Conservation (phyloP, 2,329 filamentous ascomycete species). For the Pochonia chlamydosporia region DNA sequence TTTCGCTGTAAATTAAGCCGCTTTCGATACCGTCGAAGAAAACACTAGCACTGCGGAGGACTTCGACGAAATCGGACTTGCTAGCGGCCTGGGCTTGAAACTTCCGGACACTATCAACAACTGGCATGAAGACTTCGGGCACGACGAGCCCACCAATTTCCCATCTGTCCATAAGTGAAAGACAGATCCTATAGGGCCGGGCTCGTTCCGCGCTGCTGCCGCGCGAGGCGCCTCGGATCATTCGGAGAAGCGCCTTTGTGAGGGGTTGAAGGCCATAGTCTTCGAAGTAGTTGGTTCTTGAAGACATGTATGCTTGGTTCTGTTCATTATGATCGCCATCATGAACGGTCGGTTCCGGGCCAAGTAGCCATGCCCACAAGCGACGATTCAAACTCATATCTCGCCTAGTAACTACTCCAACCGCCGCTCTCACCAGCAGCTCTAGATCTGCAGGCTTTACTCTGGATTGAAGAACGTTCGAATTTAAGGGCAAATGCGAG, state of each 20-base stretch:
- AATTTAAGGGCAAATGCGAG: slow-evolving; percentile 80
- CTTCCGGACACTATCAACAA: slow-evolving; percentile 70
- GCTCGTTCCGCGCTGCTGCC: slow-evolving; percentile 56
- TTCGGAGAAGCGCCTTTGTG: slow-evolving; percentile 65
- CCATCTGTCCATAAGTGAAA: slow-evolving; percentile 97
- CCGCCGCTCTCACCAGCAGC: slow-evolving; percentile 73
- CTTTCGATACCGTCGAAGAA: slow-evolving; percentile 98
- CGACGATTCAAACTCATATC: slow-evolving; percentile 96
- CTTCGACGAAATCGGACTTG: slow-evolving; percentile 74
- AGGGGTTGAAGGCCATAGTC: slow-evolving; percentile 70
- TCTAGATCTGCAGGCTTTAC: slow-evolving; percentile 74
- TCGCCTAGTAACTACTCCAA: slow-evolving; percentile 79
- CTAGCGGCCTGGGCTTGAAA: slow-evolving; percentile 62
- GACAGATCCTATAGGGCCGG: slow-evolving; percentile 81
- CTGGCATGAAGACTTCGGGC: slow-evolving; percentile 80
- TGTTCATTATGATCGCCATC: slow-evolving; percentile 44
- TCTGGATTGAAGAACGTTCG: slow-evolving; percentile 68
- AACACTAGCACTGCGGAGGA: slow-evolving; percentile 84
- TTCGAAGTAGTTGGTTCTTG: slow-evolving; percentile 76
- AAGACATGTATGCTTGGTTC: slow-evolving; percentile 40
- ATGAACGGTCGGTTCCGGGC: slow-evolving; percentile 56
- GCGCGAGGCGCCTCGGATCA: slow-evolving; percentile 52
- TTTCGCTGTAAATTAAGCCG: slow-evolving; percentile 82
- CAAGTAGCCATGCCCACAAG: slow-evolving; percentile 94
- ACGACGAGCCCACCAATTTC: slow-evolving; percentile 90